A percentile compares a stretch with the other conserved stretches of the same genome.
These are phyloP conservation scores for Botrytis aclada DNA, from an alignment of 2,329 filamentous ascomycete species.

Conservation along the genomic window DNA sequence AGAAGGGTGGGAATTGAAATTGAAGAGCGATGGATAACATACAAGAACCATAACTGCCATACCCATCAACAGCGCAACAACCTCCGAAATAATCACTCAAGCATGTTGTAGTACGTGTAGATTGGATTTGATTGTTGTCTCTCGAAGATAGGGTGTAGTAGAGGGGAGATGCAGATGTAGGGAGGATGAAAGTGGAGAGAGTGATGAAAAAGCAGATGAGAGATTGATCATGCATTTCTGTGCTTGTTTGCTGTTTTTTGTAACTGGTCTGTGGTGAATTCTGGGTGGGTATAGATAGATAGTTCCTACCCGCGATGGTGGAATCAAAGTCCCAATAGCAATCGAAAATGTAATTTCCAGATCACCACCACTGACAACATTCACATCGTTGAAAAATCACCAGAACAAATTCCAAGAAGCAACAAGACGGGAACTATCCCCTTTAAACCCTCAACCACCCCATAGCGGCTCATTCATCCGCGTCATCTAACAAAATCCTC, in stretches of 20 bases:
- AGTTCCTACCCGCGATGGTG: background rate
- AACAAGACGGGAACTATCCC: background rate
- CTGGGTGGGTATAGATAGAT: background rate
- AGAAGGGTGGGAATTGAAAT: background rate
- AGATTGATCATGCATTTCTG: background rate
- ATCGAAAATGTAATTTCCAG: background rate
- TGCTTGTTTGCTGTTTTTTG: background rate
- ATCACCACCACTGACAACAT: background rate
- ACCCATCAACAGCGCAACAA: background rate
- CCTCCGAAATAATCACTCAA: conserved; percentile 18
- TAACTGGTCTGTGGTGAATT: background rate
- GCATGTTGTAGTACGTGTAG: conserved; percentile 15
- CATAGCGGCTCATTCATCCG: background rate
- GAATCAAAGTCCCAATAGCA: background rate
- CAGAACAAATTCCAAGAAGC: background rate
- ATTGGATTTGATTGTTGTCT: background rate
- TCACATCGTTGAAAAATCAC: background rate
- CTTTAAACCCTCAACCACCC: background rate
- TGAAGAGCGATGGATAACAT: background rate
- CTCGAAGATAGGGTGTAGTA: background rate
- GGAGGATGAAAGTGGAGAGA: background rate
- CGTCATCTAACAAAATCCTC: background rate
- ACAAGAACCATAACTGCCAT: conserved; percentile 4
- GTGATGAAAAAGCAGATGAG: background rate
- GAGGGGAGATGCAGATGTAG: background rate